Conservation (phyloP, 257 asterid species). For the Ilex asprella region DNA sequence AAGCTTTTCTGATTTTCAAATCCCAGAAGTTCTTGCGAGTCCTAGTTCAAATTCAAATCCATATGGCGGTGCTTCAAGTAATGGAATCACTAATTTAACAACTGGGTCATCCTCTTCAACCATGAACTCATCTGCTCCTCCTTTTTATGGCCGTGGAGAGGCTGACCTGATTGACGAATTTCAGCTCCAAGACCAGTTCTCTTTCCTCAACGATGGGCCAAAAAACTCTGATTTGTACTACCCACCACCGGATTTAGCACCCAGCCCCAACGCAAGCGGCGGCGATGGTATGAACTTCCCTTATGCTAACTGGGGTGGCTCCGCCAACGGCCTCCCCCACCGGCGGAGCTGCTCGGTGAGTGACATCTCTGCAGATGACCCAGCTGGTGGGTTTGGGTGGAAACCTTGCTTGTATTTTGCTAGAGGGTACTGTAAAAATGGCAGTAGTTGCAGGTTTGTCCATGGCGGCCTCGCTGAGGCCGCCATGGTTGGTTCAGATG, state of each 20-base stretch:
- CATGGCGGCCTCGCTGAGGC: constrained; percentile 38
- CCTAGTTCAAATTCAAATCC: constrained; percentile 10
- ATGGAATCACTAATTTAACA: background rate
- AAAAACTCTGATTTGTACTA: constrained; percentile 33
- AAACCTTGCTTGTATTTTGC: constrained; percentile 62
- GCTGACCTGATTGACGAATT: constrained; percentile 64
- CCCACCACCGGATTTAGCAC: constrained; percentile 33
- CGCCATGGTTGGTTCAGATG: background rate
- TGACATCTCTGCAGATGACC: constrained; percentile 42
- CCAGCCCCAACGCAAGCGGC: constrained; percentile 28
- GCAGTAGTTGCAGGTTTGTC: constrained; percentile 50
- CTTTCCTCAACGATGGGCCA: constrained; percentile 51
- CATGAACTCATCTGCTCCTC: constrained; percentile 52
- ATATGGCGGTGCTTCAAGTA: constrained; percentile 6
- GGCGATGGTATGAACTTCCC: constrained; percentile 26
- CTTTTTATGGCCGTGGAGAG: constrained; percentile 34
- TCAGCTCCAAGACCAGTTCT: constrained; percentile 65
- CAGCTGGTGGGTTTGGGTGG: constrained; percentile 50
- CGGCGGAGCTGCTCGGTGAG: constrained; percentile 64
- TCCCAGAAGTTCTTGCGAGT: constrained; percentile 32
- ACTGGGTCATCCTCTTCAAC: constrained; percentile 18
- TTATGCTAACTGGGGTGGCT: constrained; percentile 24
- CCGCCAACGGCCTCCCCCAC: constrained; percentile 26
- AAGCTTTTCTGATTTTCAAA: constrained; percentile 33
- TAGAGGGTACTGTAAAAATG: constrained; percentile 69